Conservation (phyloP, 139 green algal species). For the Volvox africanus region DNA sequence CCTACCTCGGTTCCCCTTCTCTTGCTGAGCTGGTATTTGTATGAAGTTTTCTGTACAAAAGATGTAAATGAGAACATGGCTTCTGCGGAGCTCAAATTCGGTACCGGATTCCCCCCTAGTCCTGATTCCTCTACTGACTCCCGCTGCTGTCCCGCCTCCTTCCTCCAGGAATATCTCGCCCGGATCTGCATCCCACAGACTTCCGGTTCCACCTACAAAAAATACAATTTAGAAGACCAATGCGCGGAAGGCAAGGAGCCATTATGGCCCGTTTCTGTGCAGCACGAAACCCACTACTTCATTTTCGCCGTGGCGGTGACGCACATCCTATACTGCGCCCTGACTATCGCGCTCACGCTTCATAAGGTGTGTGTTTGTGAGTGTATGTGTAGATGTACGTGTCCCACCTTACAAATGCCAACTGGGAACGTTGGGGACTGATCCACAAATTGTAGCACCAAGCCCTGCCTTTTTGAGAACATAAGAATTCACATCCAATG, state of each 20-base stretch:
- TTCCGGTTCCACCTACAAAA: not conserved
- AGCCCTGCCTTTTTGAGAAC: no score
- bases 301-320: slow-evolving; percentile 49
- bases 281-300: slow-evolving; percentile 52
- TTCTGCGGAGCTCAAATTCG: no score
- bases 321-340: slow-evolving; percentile 36
- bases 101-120: no score
- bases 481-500: no score
- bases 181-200: slow-evolving; percentile 35
- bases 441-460: no score
- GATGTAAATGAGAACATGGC: no score
- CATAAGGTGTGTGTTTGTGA: slow-evolving; percentile 19
- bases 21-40: not conserved
- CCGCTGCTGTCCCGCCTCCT: not conserved
- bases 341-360: slow-evolving; percentile 34
- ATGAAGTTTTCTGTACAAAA: no score
- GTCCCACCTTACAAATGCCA: no score
- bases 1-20: not conserved
- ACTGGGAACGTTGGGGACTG: no score
- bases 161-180: slow-evolving; percentile 3
- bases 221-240: not conserved
- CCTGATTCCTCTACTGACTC: not conserved
- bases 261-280: slow-evolving; percentile 45
- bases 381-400: no score
- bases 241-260: slow-evolving; percentile 23